Conservation (phyloP, 768 basidiomycete genomes). For the Pleurotus tuoliensis region DNA sequence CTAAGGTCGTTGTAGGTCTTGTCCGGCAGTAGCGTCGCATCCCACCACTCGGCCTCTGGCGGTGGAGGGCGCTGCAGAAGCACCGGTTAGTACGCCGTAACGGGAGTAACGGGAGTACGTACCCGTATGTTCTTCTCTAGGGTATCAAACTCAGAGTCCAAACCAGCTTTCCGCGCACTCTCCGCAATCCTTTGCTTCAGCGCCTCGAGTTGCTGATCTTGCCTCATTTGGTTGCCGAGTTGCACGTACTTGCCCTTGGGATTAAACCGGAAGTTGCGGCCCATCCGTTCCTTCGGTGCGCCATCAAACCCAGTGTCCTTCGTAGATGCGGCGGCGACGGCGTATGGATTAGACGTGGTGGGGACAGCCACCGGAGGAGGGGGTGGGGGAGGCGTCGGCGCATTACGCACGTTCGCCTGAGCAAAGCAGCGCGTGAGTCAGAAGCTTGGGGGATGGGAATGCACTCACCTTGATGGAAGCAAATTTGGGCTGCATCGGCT, state of each 20-base stretch:
- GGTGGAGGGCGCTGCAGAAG: conserved; percentile 69
- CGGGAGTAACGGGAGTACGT: conserved; percentile 14
- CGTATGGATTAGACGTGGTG: conserved; percentile 69
- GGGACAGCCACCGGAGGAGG: conserved; percentile 35
- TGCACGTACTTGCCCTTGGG: conserved; percentile 89
- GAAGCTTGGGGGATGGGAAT: neutral
- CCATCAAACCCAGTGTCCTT: conserved; percentile 70
- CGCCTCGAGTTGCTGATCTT: conserved; percentile 80
- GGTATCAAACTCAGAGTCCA: conserved; percentile 85
- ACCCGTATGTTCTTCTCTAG: conserved; percentile 88
- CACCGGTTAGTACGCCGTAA: neutral
- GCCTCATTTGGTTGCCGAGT: conserved; percentile 65
- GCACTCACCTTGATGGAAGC: conserved; percentile 79
- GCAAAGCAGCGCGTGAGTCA: neutral
- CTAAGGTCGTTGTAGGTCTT: conserved; percentile 76
- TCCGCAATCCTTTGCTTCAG: conserved; percentile 93
- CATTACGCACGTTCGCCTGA: conserved; percentile 75
- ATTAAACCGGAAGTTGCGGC: conserved; percentile 80
- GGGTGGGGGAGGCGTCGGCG: conserved; percentile 55
- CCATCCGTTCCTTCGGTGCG: conserved; percentile 65
- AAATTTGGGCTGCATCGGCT: conserved; percentile 99
- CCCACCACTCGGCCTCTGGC: conserved; percentile 97
- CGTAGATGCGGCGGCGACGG: conserved; percentile 43
- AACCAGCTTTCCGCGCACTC: conserved; percentile 86
- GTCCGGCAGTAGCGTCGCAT: conserved; percentile 76